These are phyloP conservation scores for Mycena kentingensis DNA, from an alignment of 768 basidiomycete species.

Conservation along the genomic window DNA sequence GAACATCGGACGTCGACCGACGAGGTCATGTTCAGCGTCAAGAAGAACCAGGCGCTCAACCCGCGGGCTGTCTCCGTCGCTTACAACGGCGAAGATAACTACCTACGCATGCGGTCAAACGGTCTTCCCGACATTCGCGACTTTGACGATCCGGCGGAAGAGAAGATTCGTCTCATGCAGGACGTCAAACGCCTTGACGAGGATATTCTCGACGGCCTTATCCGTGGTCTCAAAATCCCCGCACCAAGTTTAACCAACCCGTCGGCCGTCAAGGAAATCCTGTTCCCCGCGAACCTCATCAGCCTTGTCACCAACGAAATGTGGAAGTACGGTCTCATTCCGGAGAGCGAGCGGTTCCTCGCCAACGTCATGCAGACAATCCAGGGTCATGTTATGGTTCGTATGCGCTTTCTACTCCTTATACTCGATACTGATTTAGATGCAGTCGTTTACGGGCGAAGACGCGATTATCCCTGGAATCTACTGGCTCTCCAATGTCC, in stretches of 20 bases:
- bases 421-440: constrained; percentile 10
- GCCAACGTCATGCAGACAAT: constrained; percentile 99
- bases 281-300: constrained; percentile 98
- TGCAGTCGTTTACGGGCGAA: constrained; percentile 85
- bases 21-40: constrained; percentile 74
- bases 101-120: constrained; percentile 62
- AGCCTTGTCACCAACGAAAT: constrained; percentile 99
- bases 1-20: constrained; percentile 77
- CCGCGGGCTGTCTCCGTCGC: constrained; percentile 89
- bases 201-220: constrained; percentile 87
- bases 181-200: constrained; percentile 89
- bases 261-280: constrained; percentile 93
- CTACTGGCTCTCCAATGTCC: constrained; percentile 99
- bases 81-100: constrained; percentile 79
- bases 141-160: constrained; percentile 89
- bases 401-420: constrained; percentile 33
- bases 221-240: constrained; percentile 92
- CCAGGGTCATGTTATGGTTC: constrained; percentile 95
- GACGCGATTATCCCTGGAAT: constrained; percentile 96
- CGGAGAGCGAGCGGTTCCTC: constrained; percentile 95
- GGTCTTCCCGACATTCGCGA: constrained; percentile 72
- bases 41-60: constrained; percentile 67
- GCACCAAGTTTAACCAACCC: constrained; percentile 87
- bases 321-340: constrained; percentile 99
- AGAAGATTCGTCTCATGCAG: constrained; percentile 92